Evolutionary conservation across 495 filamentous ascomycete species (phyloP).

Genomic region (Aspergillus olivimuriae): DNA sequence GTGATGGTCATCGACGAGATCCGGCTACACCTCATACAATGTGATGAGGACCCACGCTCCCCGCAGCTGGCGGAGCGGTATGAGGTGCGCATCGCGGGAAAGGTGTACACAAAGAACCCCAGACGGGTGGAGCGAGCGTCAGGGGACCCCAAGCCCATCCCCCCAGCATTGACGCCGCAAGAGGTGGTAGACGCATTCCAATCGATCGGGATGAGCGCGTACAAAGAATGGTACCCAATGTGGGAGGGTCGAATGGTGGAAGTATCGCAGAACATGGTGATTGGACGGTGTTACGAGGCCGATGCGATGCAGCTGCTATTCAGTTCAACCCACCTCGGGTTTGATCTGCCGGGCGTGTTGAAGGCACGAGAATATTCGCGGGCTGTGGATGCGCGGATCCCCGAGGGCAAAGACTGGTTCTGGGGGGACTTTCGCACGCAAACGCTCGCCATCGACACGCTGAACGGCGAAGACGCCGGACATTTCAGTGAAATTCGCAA

Average conservation of each 20-base stretch:
- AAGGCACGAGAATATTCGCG: slow-evolving; percentile 37
- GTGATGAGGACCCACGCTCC: slow-evolving; percentile 37
- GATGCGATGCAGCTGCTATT: slow-evolving; percentile 43
- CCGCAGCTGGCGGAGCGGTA: slow-evolving; percentile 37
- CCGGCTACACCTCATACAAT: slow-evolving; percentile 35
- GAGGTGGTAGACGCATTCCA: slow-evolving; percentile 31
- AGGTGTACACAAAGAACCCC: slow-evolving; percentile 39
- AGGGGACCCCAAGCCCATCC: slow-evolving; percentile 17
- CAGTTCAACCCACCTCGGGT: slow-evolving; percentile 19
- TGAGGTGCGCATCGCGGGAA: slow-evolving; percentile 39
- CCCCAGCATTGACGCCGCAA: slow-evolving; percentile 22
- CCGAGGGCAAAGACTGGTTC: slow-evolving; percentile 40
- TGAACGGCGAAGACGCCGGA: slow-evolving; percentile 46
- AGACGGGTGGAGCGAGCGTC: slow-evolving; percentile 19
- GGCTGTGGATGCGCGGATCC: slow-evolving; percentile 40
- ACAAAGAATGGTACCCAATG: slow-evolving; percentile 44
- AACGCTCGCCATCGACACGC: slow-evolving; percentile 45
- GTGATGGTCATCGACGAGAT: slow-evolving; percentile 49
- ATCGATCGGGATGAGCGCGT: slow-evolving; percentile 34
- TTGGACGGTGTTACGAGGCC: slow-evolving; percentile 50
- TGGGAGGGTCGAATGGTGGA: slow-evolving; percentile 30
- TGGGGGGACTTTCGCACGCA: slow-evolving; percentile 51
- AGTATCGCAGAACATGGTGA: slow-evolving; percentile 43
- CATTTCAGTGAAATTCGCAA: slow-evolving; percentile 36
- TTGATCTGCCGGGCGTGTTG: slow-evolving; percentile 31